Evolutionary conservation across 2,329 filamentous ascomycete species (phyloP).

Genomic region (Ophiostoma perfectum): DNA sequence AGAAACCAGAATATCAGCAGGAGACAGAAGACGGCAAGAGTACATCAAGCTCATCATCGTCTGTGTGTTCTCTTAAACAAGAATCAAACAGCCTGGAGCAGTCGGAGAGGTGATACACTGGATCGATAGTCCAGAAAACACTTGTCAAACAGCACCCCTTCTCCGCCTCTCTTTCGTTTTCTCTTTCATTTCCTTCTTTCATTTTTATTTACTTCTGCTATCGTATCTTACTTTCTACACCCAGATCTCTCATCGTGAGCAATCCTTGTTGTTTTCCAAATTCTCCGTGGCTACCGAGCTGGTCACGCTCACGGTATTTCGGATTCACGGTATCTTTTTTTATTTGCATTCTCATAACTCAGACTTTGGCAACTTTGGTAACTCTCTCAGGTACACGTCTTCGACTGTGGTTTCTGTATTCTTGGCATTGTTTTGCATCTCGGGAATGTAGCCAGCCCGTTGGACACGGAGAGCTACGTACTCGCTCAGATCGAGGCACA

Average conservation of each 20-base stretch:
- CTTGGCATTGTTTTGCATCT: slow-evolving; percentile 23
- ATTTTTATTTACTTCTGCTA: too few relatives aligned
- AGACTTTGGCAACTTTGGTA: too few relatives aligned
- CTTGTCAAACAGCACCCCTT: slow-evolving; percentile 29
- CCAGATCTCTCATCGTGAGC: neutral
- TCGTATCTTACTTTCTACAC: neutral
- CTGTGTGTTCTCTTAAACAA: slow-evolving; percentile 24
- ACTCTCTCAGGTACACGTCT: neutral
- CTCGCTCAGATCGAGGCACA: slow-evolving; percentile 1
- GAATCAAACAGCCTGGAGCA: slow-evolving; percentile 27
- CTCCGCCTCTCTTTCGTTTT: slow-evolving; percentile 15
- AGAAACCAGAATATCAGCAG: neutral
- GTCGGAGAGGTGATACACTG: slow-evolving; percentile 31
- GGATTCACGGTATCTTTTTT: neutral
- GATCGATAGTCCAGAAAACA: slow-evolving; percentile 29
- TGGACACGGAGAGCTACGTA: slow-evolving; percentile 5
- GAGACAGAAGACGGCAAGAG: neutral
- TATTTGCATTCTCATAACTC: too few relatives aligned
- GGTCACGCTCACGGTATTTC: neutral
- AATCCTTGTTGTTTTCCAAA: neutral
- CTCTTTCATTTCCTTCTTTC: neutral
- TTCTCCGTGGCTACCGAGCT: neutral
- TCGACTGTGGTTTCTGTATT: slow-evolving; percentile 1
- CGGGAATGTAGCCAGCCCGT: slow-evolving; percentile 4
- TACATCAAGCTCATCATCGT: neutral